Base-by-base conservation (phyloP, 2,329 filamentous ascomycete genomes). In the Aureobasidium mangrovei region DNA sequence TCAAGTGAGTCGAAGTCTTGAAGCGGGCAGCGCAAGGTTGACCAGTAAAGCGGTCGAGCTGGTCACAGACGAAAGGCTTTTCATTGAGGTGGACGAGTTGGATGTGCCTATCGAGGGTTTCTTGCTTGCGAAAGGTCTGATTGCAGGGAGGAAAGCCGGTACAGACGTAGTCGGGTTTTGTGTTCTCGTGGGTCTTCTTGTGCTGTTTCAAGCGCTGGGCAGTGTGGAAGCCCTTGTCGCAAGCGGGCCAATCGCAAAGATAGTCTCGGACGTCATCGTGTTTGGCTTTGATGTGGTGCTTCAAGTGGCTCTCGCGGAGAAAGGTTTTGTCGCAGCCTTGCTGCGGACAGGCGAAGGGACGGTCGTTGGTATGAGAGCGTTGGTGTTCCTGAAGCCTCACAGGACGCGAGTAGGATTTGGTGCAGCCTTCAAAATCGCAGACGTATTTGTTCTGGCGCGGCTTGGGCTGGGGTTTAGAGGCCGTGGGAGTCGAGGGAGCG, bases 371-470 rank as follows among this genome's bases (percentile, higher is more conserved):
- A 68, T 97, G 91, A 1, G 86, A 90, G 59, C 89, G 80, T 27
- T 91, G 72, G 64, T 97, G 91, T 56, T 88, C 83, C 57, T 85
- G 77, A 3, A 96, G 77, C 29, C 88, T 82, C 33, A 86, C 86
- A 0, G 89, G 90, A 3, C 91, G 84, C 68, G 95, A 95, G 75
- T 93, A 97, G 5, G 84, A 83, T 71, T 94, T 94, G 56, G 74
- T 72, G 66, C 91, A 97, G 59, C 77, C 80, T 8, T 84, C 79
- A 67, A 82, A 84, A 0, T 85, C 82, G 70, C 91, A 96, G 53
- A 75, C 73, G 59, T 90, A 84, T 4, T 82, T 90, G 74, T 94
- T 95, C 56, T 76, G 65, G 81, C 87, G 40, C 58, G 81, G 82
- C 4, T 28, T 38, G 35, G 41, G 7, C 7, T 29, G 28, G 56